Base-by-base conservation (phyloP, 2,329 filamentous ascomycete genomes). In the Pseudocercospora cruenta region DNA sequence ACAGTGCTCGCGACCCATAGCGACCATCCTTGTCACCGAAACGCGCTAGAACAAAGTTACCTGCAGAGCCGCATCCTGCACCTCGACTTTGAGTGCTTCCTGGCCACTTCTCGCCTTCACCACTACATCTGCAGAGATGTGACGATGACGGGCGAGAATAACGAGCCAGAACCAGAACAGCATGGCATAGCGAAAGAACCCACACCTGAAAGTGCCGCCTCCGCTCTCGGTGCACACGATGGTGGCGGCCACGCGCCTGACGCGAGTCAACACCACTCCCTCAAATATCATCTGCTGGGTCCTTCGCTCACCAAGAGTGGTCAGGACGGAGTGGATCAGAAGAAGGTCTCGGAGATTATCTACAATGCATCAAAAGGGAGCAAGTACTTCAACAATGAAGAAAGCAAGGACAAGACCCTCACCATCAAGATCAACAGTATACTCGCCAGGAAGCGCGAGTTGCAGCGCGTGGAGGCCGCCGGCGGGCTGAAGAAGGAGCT, bases 361-460 rank as follows among this genome's bases (percentile, higher is more conserved):
- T 98, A 97, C 81, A 93, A 96, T 78, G 93, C 94, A 10, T 97
- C 93, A 16, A 97, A 96, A 77, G 95, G 95, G 57, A 96, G 93
- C 71, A 97, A 97, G 78, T 99, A 90, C 82, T 99, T 98, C 85
- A 92, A 90, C 72, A 92, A 94, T 66, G 95, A 99, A 78, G 91
- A 97, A 77, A 85, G 82, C 64, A 90, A 90, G 73, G 94, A 98
- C 81, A 90, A 90, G 73, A 85, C 87, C 53, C 86, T 98, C 21
- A 97, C 94, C 0, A 84, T 89, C 63, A 97, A 96, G 78, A 97
- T 98, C 72, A 87, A 90, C 61, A 86, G 87, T 49, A 94, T 97
- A 64, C 79, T 95, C 51, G 84, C 85, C 12, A 91, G 89, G 75
- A 96, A 96, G 78, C 82, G 83, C 2, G 87, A 88, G 62, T 85